A percentile compares a stretch with the other conserved stretches of the same genome.
Evolutionary conservation across 2,329 filamentous ascomycete species (phyloP).

Genomic region (Gliomastix tumulicola): DNA sequence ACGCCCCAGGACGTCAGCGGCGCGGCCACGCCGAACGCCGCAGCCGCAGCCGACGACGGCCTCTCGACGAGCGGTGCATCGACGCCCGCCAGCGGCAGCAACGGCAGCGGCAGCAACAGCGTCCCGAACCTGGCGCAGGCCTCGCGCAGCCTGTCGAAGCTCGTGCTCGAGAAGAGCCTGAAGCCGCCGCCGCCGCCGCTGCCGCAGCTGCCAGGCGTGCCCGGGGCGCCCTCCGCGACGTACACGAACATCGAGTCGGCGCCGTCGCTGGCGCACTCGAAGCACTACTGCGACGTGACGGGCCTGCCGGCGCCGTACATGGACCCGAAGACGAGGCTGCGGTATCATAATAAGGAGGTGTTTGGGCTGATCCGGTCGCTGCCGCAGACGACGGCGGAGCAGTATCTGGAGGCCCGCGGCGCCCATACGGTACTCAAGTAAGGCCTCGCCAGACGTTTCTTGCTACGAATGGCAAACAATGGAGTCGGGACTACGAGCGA

Average conservation of each 20-base stretch:
- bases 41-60: constrained; percentile 30
- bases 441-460: constrained; percentile 6
- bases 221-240: constrained; percentile 63
- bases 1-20: constrained; percentile 73
- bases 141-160: constrained; percentile 75
- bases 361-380: constrained; percentile 77
- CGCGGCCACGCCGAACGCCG: constrained; percentile 54
- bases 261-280: constrained; percentile 76
- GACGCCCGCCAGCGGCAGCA: constrained; percentile 40
- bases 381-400: constrained; percentile 76
- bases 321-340: constrained; percentile 88
- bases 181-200: constrained; percentile 21
- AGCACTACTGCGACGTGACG: constrained; percentile 93
- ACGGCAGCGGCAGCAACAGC: constrained; percentile 18
- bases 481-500: too few relatives aligned
- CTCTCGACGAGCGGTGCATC: constrained; percentile 52
- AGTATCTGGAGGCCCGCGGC: constrained; percentile 81
- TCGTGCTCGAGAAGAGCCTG: constrained; percentile 80
- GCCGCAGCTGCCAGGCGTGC: constrained; percentile 4
- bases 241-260: constrained; percentile 97
- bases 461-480: not conserved
- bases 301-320: constrained; percentile 86
- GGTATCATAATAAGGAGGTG: constrained; percentile 90
- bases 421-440: constrained; percentile 93
- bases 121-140: constrained; percentile 80